phyloP scores from a whole-genome alignment of 495 filamentous ascomycete species.

The Cenococcum geophilum region DNA sequence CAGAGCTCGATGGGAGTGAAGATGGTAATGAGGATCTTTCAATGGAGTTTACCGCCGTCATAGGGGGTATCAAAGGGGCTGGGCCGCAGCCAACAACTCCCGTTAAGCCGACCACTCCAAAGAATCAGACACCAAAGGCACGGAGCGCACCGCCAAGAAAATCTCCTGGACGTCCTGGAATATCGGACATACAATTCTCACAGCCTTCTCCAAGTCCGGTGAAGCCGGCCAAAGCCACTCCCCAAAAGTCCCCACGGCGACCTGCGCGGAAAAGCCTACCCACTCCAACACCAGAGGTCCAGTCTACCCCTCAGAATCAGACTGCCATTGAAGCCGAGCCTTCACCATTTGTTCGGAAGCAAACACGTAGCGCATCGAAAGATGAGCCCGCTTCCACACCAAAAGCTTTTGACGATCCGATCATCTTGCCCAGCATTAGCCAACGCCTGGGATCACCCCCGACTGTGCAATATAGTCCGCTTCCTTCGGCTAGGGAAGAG shows the following conservation, averaged over 20 bases:
- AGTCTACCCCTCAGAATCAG: constrained; percentile 7
- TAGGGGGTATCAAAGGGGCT: constrained; percentile 55
- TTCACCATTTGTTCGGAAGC: constrained; percentile 15
- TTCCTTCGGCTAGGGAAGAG: constrained; percentile 12
- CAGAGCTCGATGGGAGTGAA: constrained; percentile 25
- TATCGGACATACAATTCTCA: neutral
- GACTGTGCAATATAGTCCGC: constrained; percentile 26
- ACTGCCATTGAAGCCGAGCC: constrained; percentile 14
- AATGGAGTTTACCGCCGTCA: constrained; percentile 72
- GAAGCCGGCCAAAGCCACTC: constrained; percentile 8
- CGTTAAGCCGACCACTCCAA: constrained; percentile 9
- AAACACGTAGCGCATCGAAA: constrained; percentile 8
- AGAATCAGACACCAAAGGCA: constrained; percentile 13
- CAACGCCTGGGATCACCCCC: constrained; percentile 26
- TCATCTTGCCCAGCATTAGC: constrained; percentile 24
- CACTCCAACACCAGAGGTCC: constrained; percentile 11
- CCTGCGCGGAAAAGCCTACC: constrained; percentile 13
- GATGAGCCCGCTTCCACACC: constrained; percentile 10
- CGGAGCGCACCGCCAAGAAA: constrained; percentile 13
- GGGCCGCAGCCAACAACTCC: constrained; percentile 8
- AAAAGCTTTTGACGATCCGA: constrained; percentile 22
- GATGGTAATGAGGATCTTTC: constrained; percentile 68
- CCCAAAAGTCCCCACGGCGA: constrained; percentile 20
- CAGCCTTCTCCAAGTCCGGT: neutral
- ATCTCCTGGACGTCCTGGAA: constrained; percentile 12